Percentiles rank a stretch among this genome's conserved stretches.
Conservation (phyloP, 169 alveolate genomes). For the Plasmodium vinckei region DNA sequence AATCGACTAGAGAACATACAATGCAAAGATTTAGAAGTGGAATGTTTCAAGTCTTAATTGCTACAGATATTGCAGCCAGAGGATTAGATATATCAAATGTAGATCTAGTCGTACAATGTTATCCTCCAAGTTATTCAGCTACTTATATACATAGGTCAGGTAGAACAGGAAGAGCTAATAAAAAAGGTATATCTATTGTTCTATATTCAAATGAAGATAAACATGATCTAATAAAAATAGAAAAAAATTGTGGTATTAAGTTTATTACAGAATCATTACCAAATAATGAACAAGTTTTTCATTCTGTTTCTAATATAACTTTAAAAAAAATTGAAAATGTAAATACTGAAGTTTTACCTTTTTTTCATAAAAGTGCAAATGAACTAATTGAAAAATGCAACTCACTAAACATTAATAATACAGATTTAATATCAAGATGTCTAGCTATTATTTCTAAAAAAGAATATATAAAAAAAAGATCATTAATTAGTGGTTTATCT, state of each 20-base stretch:
- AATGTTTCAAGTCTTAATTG: conserved; percentile 89
- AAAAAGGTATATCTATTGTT: conserved; percentile 80
- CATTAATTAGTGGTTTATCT: conserved; percentile 45
- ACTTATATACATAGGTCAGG: conserved; percentile 96
- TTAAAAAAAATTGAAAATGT: conserved; percentile 57
- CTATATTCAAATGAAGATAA: conserved; percentile 72
- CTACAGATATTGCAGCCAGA: conserved; percentile 97
- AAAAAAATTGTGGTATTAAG: conserved; percentile 65
- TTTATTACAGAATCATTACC: conserved; percentile 49
- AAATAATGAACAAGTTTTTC: conserved; percentile 53
- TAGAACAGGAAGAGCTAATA: conserved; percentile 94
- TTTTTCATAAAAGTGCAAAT: conserved; percentile 54
- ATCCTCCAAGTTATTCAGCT: conserved; percentile 94
- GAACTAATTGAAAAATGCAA: conserved; percentile 29
- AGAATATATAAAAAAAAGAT: conserved; percentile 57
- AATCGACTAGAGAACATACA: conserved; percentile 58
- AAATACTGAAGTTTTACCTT: conserved; percentile 36
- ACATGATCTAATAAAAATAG: conserved; percentile 49
- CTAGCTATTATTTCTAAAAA: conserved; percentile 48
- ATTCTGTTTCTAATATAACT: conserved; percentile 34
- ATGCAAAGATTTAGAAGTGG: conserved; percentile 92
- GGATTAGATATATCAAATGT: conserved; percentile 95
- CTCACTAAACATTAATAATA: conserved; percentile 14
- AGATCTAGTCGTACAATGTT: conserved; percentile 93
- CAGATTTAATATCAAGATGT: conserved; percentile 57